Base-by-base conservation (phyloP, 192 early-diverging fungal genomes). In the Linnemannia exigua region DNA sequence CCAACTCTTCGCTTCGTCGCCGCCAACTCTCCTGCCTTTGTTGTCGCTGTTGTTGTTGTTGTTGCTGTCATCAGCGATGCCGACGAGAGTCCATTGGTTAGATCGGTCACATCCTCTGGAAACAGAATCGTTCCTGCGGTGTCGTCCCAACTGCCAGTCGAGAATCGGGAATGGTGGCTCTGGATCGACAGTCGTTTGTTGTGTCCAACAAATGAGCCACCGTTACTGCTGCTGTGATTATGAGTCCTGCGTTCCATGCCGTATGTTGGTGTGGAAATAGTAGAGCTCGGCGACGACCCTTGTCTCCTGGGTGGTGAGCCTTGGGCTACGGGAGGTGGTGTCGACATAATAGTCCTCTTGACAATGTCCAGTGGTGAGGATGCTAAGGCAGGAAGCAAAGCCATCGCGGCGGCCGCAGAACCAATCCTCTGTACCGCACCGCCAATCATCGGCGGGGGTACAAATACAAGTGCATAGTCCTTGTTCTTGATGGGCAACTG, bases 401-500 rank as follows among this genome's bases (percentile, higher is more conserved):
- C 52, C 8, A 73, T 73, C 12, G 77, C 1, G 38, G 9, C 8
- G 33, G 70, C 20, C 12, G 54, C 15, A 1, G 68, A 15, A 50
- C 46, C 17, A 3, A 63, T 15, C 28, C 33, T 16, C 20, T 2
- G 25, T 20, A 50, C 28, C n/a, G 47, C 41, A 11, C 15, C 4
- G 2, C 50, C 28, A 2, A 61, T 11, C 50, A 36, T 22, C 19
- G 68, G 20, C 7, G 67, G 70, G 8, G 47, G 0, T 8, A 78
- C 63, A 52, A 86, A 80, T 19, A 86, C 61, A 11, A 52, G 9
- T 1, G 84, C 74, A 74, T 86, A 86, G n/a, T 86, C 84, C 67
- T 76, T 79, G 46, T 86, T 86, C 70, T 80, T 86, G 61, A n/a
- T 31, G 2, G 84, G 84, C 12, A 86, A 46, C 8, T 80, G 78